Base-by-base conservation (phyloP, 75 land plant genomes). In the Gnetum montanum region DNA sequence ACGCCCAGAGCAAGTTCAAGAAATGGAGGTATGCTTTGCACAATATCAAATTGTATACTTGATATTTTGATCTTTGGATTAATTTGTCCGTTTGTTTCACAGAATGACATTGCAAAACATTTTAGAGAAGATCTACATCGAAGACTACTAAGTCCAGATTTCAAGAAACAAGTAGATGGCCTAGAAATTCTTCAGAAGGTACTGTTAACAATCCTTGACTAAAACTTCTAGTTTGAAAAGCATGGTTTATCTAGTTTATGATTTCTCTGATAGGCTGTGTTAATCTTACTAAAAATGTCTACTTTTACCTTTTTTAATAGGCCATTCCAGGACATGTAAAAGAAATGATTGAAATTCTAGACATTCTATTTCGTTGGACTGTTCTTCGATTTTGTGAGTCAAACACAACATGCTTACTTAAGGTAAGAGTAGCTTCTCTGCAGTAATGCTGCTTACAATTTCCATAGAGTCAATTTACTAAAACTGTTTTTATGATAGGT, bases 151-250 rank as follows among this genome's bases (percentile, higher is more conserved):
- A 94, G 96, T 49, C 80, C 78, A 13, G 99, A 94, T 50, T 94
- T 94, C 63, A 94, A 90, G 69, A 94, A 94, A 77, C 99, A 94
- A 73, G 80, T 94, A 31, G 99, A 94, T 48, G 99, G 99, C 4
- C 74, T 94, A 45, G 99, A 94, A 34, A 34, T 90, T 62, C 60
- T 94, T 36, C 99, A 94, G 60, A 94, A 80, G 96, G 98, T 87
- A 34, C 31, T 58, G 28, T 19, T 36, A 34, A n/a, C 4, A 13
- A 19, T 35, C 6, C 3, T 27, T 26, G 37, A 5, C 0, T 46
- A 27, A 36, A 22, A 16, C 2, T n/a, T n/a, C n/a, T n/a, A n/a
- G n/a, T n/a, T n/a, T n/a, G n/a, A n/a, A n/a, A n/a, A n/a, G 41
- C 7, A 30, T 20, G 31, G 31, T 1, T 47, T 12, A 18, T 11